Base-by-base conservation (phyloP, 2,329 filamentous ascomycete species). In the Monosporascus ibericus region DNA sequence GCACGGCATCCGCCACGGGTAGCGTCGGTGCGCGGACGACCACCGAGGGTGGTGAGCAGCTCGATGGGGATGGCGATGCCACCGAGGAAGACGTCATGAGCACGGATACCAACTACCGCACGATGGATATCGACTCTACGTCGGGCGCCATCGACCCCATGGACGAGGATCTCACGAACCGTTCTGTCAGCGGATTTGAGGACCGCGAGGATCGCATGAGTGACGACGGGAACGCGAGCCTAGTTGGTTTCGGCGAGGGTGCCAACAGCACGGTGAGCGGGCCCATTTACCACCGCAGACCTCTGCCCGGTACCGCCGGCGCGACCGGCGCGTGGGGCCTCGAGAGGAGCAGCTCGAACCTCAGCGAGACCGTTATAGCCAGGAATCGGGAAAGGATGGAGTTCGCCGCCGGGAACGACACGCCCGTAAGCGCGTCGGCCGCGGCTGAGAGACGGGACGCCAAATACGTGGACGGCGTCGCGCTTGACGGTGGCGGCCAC, bases 231-330 rank as follows among this genome's bases (percentile, higher is more conserved):
- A 86, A 85, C 49, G 89, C 86, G 2, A 92, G 87, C 57, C 77
- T 96, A 6, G 92, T 96, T 9, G 92, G 88, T 0, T 96, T 96
- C 61, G 92, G 92, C 48, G 92, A 96, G 68, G 92, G 92, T 36
- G 92, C 92, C 9, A 89, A 87, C 60, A 90, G 87, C 68, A 90
- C 90, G 5, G 85, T 92, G 52, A 90, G 85, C 54, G 90, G 90
- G 0, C 89, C 89, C 39, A 87, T 88, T 65, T 80, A 88, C 71
- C 75, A 81, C 67, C 72, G 79, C 55, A 67, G 79, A 47, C 68
- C 74, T 48, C 69, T 70, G 57, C 75, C 74, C 59, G 72, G 65
- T 57, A 70, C 60, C 54, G 65, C 53, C 20, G 65, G 63, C 27
- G 59, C 59, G 7, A 53, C 55, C 5, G 63, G 59, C 4, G 55